Evolutionary conservation across 352 stramenopile species (phyloP).

Genomic region (Saprolegnia diclina): DNA sequence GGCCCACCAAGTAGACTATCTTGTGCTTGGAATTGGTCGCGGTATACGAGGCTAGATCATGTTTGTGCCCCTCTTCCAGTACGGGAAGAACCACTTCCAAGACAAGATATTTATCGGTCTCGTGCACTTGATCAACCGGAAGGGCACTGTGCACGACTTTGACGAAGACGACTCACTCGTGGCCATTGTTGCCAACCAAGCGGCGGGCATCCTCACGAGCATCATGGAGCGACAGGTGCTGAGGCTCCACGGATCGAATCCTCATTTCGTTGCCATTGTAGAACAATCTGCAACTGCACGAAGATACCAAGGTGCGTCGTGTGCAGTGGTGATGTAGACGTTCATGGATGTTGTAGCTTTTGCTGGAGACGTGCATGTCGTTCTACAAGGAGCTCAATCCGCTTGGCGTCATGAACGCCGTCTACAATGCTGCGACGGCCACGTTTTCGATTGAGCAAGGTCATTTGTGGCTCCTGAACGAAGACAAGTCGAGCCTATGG

Average conservation of each 20-base stretch:
- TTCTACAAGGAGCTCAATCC: constrained; percentile 81
- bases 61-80: constrained; percentile 50
- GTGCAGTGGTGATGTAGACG: too few relatives aligned
- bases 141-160: constrained; percentile 52
- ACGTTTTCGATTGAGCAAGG: constrained; percentile 61
- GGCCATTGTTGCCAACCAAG: constrained; percentile 65
- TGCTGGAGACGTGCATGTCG: constrained; percentile 66
- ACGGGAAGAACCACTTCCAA: constrained; percentile 18
- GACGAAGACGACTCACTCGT: constrained; percentile 67
- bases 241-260: neutral
- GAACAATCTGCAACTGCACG: constrained; percentile 52
- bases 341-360: constrained; percentile 38
- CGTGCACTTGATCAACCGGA: constrained; percentile 66
- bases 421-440: constrained; percentile 65
- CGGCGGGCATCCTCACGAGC: constrained; percentile 55
- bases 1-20: constrained; percentile 28
- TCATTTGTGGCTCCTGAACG: constrained; percentile 61
- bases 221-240: constrained; percentile 58
- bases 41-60: constrained; percentile 35
- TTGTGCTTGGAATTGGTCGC: neutral
- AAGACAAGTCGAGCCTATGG: constrained; percentile 52
- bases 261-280: neutral
- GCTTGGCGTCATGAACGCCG: constrained; percentile 68
- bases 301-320: constrained; percentile 41
- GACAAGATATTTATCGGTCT: constrained; percentile 53